phyloP scores from a whole-genome alignment of 1,139 yeast species.

The Sugiyamaella pinicola region DNA sequence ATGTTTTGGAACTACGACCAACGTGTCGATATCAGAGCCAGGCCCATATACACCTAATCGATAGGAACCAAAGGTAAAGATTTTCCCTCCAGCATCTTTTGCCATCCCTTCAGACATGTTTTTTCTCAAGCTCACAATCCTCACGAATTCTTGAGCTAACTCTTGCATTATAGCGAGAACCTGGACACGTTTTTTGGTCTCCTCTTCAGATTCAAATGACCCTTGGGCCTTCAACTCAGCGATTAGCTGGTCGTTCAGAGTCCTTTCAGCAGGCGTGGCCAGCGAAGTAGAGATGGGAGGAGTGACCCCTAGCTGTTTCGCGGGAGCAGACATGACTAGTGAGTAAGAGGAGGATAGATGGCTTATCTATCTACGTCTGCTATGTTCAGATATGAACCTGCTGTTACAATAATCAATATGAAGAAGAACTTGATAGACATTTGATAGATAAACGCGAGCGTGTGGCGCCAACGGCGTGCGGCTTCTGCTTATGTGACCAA shows the following conservation, averaged over 20 bases:
- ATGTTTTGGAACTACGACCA: conserved; percentile 94
- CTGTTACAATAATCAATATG: too few relatives aligned
- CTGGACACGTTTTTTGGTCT: conserved; percentile 73
- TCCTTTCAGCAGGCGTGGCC: conserved; percentile 79
- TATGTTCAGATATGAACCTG: too few relatives aligned
- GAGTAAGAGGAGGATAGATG: too few relatives aligned
- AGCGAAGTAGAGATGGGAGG: conserved; percentile 83
- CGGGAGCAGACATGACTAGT: conserved; percentile 12
- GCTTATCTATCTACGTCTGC: too few relatives aligned
- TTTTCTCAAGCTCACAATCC: conserved; percentile 70
- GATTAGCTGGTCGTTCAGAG: conserved; percentile 72
- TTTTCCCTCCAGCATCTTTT: conserved; percentile 93
- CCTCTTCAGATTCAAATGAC: conserved; percentile 84
- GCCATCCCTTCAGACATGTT: conserved; percentile 99
- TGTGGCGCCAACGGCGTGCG: too few relatives aligned
- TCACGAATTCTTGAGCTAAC: conserved; percentile 78
- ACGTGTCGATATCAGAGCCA: conserved; percentile 95
- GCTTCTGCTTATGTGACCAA: too few relatives aligned
- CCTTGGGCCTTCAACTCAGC: conserved; percentile 80
- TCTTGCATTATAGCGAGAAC: conserved; percentile 71
- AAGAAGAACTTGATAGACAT: too few relatives aligned
- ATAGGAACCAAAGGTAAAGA: conserved; percentile 93
- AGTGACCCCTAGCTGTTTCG: conserved; percentile 66
- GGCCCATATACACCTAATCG: conserved; percentile 96
- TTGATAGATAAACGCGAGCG: too few relatives aligned